phyloP scores from a whole-genome alignment of 192 early-diverging fungal genomes.

The Backusella luteola region DNA sequence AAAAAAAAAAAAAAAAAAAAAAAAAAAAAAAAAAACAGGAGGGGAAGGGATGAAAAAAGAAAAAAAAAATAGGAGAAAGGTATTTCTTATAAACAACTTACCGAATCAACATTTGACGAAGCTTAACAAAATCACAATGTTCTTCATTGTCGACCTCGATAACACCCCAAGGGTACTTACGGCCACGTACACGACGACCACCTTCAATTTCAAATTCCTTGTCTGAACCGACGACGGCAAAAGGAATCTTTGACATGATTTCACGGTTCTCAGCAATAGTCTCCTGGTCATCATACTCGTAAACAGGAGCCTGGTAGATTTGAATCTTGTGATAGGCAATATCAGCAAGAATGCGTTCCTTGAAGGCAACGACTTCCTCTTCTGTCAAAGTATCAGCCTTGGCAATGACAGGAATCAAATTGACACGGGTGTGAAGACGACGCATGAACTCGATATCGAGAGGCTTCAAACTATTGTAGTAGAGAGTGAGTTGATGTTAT shows the following conservation, averaged over 20 bases:
- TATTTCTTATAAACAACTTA: conserved; percentile 1
- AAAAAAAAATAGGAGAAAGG: not conserved
- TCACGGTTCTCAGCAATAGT: conserved; percentile 78
- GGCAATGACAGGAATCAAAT: conserved; percentile 87
- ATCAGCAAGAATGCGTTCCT: conserved; percentile 80
- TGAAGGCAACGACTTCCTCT: conserved; percentile 80
- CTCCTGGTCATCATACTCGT: conserved; percentile 83
- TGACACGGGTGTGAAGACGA: conserved; percentile 84
- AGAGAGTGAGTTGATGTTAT: not conserved
- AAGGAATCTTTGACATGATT: conserved; percentile 91
- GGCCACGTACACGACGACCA: conserved; percentile 87
- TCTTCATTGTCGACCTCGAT: conserved; percentile 97
- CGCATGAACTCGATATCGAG: conserved; percentile 98
- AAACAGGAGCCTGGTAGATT: conserved; percentile 84
- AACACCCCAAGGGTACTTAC: conserved; percentile 91
- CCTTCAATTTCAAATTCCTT: conserved; percentile 81
- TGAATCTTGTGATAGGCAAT: conserved; percentile 84
- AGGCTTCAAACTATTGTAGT: conserved; percentile 62
- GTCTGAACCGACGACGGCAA: conserved; percentile 93
- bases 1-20: not conserved
- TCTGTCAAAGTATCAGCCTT: conserved; percentile 91
- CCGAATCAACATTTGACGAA: conserved; percentile 88
- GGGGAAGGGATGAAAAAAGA: not conserved
- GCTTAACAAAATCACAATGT: conserved; percentile 95
- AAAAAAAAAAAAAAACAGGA: not conserved